Evolutionary conservation across 2,329 filamentous ascomycete species (phyloP).

Genomic region (Colletotrichum aenigma): DNA sequence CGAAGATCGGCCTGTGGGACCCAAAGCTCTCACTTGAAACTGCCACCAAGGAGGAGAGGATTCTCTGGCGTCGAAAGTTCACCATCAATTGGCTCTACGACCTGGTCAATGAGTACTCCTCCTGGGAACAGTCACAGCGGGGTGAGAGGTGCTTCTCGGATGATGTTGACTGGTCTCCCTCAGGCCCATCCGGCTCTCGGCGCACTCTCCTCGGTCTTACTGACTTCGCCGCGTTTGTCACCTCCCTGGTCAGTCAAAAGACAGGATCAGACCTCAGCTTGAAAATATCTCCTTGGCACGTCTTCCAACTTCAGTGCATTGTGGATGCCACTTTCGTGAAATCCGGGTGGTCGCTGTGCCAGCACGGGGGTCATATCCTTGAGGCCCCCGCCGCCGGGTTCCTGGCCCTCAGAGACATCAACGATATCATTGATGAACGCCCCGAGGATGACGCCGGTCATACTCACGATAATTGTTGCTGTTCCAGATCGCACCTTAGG

Average conservation of each 20-base stretch:
- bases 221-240: slow-evolving; percentile 49
- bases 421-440: not conserved
- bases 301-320: slow-evolving; percentile 56
- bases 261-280: slow-evolving; percentile 36
- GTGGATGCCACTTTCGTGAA: slow-evolving; percentile 50
- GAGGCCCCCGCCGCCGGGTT: slow-evolving; percentile 24
- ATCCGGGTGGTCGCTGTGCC: slow-evolving; percentile 43
- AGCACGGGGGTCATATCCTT: slow-evolving; percentile 38
- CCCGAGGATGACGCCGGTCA: not conserved
- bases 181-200: not conserved
- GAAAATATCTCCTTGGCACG: slow-evolving; percentile 49
- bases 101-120: slow-evolving; percentile 49
- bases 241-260: slow-evolving; percentile 48
- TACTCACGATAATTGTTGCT: too few relatives aligned
- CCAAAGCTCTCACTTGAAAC: slow-evolving; percentile 39
- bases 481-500: too few relatives aligned
- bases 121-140: slow-evolving; percentile 42
- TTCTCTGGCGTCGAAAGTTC: slow-evolving; percentile 50
- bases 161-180: not conserved
- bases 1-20: slow-evolving; percentile 42
- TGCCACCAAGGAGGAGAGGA: slow-evolving; percentile 39
- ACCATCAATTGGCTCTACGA: slow-evolving; percentile 59
- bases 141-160: slow-evolving; percentile 29
- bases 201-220: slow-evolving; percentile 47
- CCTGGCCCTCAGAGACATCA: not conserved